Evolutionary conservation across 768 basidiomycete genomes (phyloP).

Genomic region (Termitomyces sp.): DNA sequence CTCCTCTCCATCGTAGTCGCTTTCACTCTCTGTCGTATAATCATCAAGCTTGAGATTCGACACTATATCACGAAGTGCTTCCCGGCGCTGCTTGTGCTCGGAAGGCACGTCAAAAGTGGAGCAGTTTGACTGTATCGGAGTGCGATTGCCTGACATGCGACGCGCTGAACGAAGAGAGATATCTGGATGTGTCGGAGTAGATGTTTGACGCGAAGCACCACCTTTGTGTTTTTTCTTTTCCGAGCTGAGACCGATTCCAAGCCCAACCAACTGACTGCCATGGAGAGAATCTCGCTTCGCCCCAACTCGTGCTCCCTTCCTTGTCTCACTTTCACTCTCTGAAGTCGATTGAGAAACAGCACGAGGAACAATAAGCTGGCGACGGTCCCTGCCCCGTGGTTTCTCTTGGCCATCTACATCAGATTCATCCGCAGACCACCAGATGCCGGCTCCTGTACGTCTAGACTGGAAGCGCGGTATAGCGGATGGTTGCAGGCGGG

Average conservation of each 20-base stretch:
- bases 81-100: slow-evolving; percentile 26
- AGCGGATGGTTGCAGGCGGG: slow-evolving; percentile 17
- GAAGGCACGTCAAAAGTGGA: slow-evolving; percentile 10
- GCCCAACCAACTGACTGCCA: slow-evolving; percentile 4
- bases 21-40: slow-evolving; percentile 16
- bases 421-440: slow-evolving; percentile 34
- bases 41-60: slow-evolving; percentile 22
- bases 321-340: slow-evolving; percentile 31
- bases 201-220: not conserved
- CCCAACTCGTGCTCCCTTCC: not conserved
- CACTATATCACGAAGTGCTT: slow-evolving; percentile 34
- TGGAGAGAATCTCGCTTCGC: not conserved
- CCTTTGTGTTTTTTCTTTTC: slow-evolving; percentile 1
- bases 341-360: slow-evolving; percentile 39
- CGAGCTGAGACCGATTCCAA: slow-evolving; percentile 8
- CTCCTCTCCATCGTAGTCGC: slow-evolving; percentile 30
- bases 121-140: not conserved
- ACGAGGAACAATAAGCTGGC: slow-evolving; percentile 44
- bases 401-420: slow-evolving; percentile 38
- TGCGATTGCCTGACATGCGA: not conserved
- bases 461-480: slow-evolving; percentile 32
- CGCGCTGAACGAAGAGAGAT: not conserved
- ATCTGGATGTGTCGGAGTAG: not conserved
- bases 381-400: slow-evolving; percentile 29
- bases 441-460: slow-evolving; percentile 18